A percentile compares a stretch with the other conserved stretches of the same genome.
phyloP scores from a whole-genome alignment of 306 rosid genomes.

The Rubus parviflorus region DNA sequence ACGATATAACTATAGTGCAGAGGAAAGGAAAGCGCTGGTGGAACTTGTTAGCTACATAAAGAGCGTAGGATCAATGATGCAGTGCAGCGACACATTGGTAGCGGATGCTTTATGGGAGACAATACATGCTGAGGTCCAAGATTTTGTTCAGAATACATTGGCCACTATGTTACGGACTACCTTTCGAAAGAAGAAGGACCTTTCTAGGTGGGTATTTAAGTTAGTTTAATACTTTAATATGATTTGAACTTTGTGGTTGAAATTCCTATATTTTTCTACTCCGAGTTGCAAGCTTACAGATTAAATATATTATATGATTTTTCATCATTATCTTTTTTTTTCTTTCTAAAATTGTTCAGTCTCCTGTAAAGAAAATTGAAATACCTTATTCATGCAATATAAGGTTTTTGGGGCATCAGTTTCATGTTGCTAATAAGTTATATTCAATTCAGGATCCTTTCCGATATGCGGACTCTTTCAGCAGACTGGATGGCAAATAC shows the following conservation, averaged over 20 bases:
- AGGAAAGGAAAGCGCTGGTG: constrained; percentile 86
- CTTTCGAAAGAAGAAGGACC: constrained; percentile 96
- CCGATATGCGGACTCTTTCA: constrained; percentile 98
- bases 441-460: constrained; percentile 79
- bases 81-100: constrained; percentile 81
- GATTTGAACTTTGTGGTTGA: constrained; percentile 6
- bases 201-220: constrained; percentile 65
- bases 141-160: constrained; percentile 94
- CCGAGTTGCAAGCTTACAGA: neutral
- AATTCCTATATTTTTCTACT: constrained; percentile 11
- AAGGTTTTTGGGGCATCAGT: neutral
- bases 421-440: constrained; percentile 28
- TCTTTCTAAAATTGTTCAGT: neutral
- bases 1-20: constrained; percentile 82
- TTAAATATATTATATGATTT: neutral
- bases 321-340: neutral
- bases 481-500: constrained; percentile 99
- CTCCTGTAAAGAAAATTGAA: neutral
- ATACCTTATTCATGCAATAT: neutral
- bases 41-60: constrained; percentile 95
- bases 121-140: constrained; percentile 97
- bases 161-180: constrained; percentile 92
- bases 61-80: constrained; percentile 97
- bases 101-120: constrained; percentile 99
- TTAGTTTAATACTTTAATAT: constrained; percentile 17